phyloP scores from a whole-genome alignment of 2,329 filamentous ascomycete species.

The Aspergillus ruber region DNA sequence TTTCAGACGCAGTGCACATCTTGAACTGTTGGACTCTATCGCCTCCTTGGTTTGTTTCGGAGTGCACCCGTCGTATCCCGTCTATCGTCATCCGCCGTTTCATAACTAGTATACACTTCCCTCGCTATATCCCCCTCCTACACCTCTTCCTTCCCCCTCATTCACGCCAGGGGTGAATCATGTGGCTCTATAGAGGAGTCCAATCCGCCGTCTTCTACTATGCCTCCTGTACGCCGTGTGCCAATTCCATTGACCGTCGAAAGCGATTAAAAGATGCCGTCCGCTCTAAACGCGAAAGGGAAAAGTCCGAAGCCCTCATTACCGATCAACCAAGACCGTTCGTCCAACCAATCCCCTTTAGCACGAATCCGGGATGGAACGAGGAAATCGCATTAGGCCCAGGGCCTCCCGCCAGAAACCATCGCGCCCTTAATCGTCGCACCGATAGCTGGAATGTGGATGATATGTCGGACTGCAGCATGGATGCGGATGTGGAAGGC shows the following conservation, averaged over 20 bases:
- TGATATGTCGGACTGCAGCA: conserved; percentile 29
- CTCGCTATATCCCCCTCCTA: conserved; percentile 3
- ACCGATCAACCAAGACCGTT: conserved; percentile 66
- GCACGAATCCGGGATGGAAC: conserved; percentile 81
- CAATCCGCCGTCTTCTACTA: conserved; percentile 49
- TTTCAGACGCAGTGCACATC: conserved; percentile 9
- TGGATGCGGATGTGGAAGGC: conserved; percentile 27
- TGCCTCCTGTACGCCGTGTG: conserved; percentile 52
- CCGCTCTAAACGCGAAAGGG: conserved; percentile 60
- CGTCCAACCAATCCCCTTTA: conserved; percentile 69
- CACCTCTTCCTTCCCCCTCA: conserved; percentile 1
- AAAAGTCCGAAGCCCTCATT: conserved; percentile 51
- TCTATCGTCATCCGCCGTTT: background rate
- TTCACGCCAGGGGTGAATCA: conserved; percentile 15
- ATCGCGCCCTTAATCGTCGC: conserved; percentile 45
- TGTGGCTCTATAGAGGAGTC: conserved; percentile 45
- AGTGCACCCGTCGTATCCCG: background rate
- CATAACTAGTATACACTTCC: background rate
- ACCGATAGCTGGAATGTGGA: conserved; percentile 53
- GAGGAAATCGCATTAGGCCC: conserved; percentile 83
- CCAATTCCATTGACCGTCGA: conserved; percentile 61
- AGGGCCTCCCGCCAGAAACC: conserved; percentile 56
- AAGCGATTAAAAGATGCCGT: conserved; percentile 66
- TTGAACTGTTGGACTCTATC: background rate
- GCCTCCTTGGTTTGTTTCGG: background rate